phyloP scores from a whole-genome alignment of 768 basidiomycete genomes.

The Pleurotus salmoneostramineus region DNA sequence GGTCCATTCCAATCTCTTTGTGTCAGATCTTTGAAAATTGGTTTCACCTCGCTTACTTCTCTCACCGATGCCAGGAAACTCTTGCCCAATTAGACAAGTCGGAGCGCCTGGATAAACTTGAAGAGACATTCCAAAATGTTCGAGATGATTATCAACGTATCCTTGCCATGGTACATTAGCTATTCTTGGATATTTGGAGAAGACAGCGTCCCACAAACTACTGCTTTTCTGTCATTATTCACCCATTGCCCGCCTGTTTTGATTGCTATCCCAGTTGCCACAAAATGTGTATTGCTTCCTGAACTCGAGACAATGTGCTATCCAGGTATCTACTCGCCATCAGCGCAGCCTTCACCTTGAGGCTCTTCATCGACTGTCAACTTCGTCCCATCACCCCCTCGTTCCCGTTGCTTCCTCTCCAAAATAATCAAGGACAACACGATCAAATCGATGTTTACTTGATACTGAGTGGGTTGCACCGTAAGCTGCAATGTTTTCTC shows the following conservation, averaged over 20 bases:
- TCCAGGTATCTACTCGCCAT: conserved; percentile 17
- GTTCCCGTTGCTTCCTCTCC: conserved; percentile 49
- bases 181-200: not conserved
- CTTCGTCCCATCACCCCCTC: conserved; percentile 24
- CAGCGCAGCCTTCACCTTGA: conserved; percentile 32
- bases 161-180: conserved; percentile 46
- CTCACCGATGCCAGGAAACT: conserved; percentile 55
- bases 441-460: conserved; percentile 43
- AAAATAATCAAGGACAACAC: conserved; percentile 52
- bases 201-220: too few relatives aligned
- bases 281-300: not conserved
- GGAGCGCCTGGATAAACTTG: conserved; percentile 84
- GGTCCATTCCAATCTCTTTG: conserved; percentile 21
- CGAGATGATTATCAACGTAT: conserved; percentile 83
- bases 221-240: not conserved
- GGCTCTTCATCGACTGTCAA: conserved; percentile 30
- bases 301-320: not conserved
- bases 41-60: too few relatives aligned
- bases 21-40: not conserved
- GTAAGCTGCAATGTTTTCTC: conserved; percentile 42
- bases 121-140: conserved; percentile 90
- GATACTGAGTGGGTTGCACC: conserved; percentile 40
- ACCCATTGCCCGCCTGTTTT: not conserved
- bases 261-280: not conserved
- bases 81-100: conserved; percentile 83